phyloP scores from a whole-genome alignment of 148 eudicot species.

The Chenopodium suecicum region DNA sequence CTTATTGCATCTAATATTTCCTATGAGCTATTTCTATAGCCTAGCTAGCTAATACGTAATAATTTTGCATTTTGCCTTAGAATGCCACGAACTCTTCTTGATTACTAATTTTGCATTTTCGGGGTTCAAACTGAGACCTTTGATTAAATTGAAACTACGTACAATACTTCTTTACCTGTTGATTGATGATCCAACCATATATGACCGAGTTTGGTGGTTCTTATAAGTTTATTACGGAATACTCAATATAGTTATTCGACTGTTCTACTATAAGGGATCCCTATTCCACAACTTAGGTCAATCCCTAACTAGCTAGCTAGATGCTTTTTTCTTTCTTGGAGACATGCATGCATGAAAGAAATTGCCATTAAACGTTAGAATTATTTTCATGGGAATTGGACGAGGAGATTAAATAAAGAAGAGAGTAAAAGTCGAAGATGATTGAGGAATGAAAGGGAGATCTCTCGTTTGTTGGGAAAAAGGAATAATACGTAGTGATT shows the following conservation, averaged over 20 bases:
- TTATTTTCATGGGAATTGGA: not conserved
- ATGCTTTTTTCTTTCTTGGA: slow-evolving; percentile 14
- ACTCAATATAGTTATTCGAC: not conserved
- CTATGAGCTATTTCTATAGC: no score
- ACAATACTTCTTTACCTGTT: not conserved
- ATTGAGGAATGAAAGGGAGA: slow-evolving; percentile 63
- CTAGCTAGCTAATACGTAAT: no score
- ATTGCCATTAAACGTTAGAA: not conserved
- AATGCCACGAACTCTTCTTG: no score
- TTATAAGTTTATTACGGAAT: not conserved
- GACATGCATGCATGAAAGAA: slow-evolving; percentile 8
- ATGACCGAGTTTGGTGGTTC: not conserved
- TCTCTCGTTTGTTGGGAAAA: slow-evolving; percentile 56
- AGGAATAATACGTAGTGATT: slow-evolving; percentile 34
- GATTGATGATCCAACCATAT: not conserved
- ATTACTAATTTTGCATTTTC: no score
- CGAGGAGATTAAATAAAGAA: slow-evolving; percentile 1
- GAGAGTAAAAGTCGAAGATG: slow-evolving; percentile 45
- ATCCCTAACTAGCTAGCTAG: not conserved
- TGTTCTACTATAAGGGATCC: not conserved
- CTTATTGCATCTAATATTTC: no score
- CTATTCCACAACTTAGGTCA: not conserved
- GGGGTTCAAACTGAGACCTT: no score
- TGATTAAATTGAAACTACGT: no score
- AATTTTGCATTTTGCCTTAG: no score